phyloP scores from a whole-genome alignment of 148 eudicot genomes.

The Rhododendron ferrugineum region DNA sequence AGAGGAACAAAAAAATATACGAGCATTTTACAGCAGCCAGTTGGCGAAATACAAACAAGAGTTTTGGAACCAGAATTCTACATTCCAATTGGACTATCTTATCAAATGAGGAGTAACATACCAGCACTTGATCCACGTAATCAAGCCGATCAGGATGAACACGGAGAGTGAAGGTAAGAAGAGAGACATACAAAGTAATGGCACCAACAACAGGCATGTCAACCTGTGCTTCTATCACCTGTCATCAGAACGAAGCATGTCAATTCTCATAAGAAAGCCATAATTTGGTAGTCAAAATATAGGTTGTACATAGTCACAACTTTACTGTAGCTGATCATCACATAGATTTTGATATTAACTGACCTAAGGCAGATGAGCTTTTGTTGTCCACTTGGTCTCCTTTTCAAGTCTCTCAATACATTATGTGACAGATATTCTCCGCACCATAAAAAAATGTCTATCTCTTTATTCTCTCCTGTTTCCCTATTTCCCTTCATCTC shows the following conservation, averaged over 20 bases:
- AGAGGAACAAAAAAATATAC: neutral
- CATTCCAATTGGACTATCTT: neutral
- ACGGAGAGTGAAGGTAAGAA: slow-evolving; percentile 91
- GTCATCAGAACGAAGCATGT: slow-evolving; percentile 16
- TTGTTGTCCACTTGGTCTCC: neutral
- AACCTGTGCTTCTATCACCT: slow-evolving; percentile 93
- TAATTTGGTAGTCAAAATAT: neutral
- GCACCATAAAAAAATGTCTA: neutral
- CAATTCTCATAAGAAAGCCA: slow-evolving; percentile 3
- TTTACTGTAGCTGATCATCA: neutral
- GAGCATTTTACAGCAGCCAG: neutral
- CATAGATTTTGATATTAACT: neutral
- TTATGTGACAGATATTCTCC: neutral
- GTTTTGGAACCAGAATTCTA: neutral
- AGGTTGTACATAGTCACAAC: neutral
- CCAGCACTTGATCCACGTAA: slow-evolving; percentile 97
- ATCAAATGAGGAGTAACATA: slow-evolving; percentile 34
- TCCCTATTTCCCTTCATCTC: neutral
- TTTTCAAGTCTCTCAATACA: neutral
- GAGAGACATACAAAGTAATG: slow-evolving; percentile 80
- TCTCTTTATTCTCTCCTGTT: neutral
- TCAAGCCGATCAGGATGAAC: slow-evolving; percentile 99
- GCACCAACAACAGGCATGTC: slow-evolving; percentile 97
- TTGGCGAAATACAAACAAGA: neutral
- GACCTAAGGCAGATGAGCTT: neutral